phyloP scores from a whole-genome alignment of 306 rosid species.

The Dalbergia cochinchinensis region DNA sequence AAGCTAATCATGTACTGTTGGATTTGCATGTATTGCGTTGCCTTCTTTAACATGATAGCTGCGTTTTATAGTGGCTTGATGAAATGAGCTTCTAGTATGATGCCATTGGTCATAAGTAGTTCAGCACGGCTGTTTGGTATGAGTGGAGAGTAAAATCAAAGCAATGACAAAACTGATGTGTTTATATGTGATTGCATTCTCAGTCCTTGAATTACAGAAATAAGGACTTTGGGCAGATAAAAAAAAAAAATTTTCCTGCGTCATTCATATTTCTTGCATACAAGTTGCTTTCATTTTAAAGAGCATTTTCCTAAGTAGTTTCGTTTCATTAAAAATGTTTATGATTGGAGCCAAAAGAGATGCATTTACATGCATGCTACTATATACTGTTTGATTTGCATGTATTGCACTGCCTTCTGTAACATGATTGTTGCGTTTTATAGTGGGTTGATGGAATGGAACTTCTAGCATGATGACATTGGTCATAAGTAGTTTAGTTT shows the following conservation, averaged over 20 bases:
- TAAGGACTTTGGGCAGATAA: no score
- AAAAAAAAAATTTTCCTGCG: no score
- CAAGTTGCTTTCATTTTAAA: no score
- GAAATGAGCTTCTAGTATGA: slow-evolving; percentile 1
- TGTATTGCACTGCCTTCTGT: not conserved
- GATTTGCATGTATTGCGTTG: not conserved
- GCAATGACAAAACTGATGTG: no score
- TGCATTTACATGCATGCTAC: not conserved
- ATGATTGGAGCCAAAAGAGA: not conserved
- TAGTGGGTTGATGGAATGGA: not conserved
- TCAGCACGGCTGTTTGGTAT: not conserved
- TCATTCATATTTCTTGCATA: no score
- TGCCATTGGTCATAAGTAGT: slow-evolving; percentile 4
- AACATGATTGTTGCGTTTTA: not conserved
- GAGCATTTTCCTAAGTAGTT: no score
- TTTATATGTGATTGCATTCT: no score
- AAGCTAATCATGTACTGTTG: not conserved
- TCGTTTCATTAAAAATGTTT: no score
- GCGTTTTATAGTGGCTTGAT: not conserved
- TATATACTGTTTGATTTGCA: not conserved
- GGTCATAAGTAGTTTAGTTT: slow-evolving; percentile 1
- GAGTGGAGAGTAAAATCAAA: no score
- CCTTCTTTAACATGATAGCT: not conserved
- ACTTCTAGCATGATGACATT: slow-evolving; percentile 9
- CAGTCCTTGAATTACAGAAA: no score